phyloP scores from a whole-genome alignment of 352 stramenopile species.

The Pythium brachiatum region DNA sequence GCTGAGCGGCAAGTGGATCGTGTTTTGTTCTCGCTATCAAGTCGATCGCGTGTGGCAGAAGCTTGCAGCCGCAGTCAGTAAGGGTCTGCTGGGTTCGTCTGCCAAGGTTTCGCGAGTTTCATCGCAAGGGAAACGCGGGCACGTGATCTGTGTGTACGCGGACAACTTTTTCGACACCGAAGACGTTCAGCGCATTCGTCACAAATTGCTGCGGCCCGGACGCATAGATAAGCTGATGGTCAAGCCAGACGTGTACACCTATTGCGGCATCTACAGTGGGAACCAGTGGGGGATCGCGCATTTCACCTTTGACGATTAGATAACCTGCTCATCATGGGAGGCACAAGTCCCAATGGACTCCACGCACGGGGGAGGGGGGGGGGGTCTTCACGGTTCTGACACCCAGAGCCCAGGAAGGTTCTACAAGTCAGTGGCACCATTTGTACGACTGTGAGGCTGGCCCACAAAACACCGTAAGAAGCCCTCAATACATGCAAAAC shows the following conservation, averaged over 20 bases:
- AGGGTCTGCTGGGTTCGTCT: background rate
- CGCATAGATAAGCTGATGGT: background rate
- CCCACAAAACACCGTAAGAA: too few species aligned
- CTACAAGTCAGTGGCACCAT: too few species aligned
- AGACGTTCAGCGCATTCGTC: constrained; percentile 5
- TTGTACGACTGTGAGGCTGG: too few species aligned
- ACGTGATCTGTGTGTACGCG: constrained; percentile 16
- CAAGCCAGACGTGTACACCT: constrained; percentile 13
- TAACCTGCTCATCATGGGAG: too few species aligned
- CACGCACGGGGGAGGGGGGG: too few species aligned
- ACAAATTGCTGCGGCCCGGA: background rate
- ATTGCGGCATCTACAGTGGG: constrained; percentile 15
- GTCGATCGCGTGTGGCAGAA: constrained; percentile 5
- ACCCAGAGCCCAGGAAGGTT: too few species aligned
- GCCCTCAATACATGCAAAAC: background rate
- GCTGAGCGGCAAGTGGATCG: constrained; percentile 18
- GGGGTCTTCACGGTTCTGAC: too few species aligned
- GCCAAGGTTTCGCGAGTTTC: constrained; percentile 15
- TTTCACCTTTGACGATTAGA: too few species aligned
- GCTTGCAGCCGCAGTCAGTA: background rate
- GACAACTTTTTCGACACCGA: constrained; percentile 4
- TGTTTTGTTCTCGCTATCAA: background rate
- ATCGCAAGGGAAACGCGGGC: background rate
- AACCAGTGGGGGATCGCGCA: constrained; percentile 10
- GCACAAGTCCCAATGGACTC: too few species aligned